Percentiles rank a stretch among this genome's conserved stretches.
Conservation (phyloP, 441 rosid genomes). For the Aquilaria agallochum region DNA sequence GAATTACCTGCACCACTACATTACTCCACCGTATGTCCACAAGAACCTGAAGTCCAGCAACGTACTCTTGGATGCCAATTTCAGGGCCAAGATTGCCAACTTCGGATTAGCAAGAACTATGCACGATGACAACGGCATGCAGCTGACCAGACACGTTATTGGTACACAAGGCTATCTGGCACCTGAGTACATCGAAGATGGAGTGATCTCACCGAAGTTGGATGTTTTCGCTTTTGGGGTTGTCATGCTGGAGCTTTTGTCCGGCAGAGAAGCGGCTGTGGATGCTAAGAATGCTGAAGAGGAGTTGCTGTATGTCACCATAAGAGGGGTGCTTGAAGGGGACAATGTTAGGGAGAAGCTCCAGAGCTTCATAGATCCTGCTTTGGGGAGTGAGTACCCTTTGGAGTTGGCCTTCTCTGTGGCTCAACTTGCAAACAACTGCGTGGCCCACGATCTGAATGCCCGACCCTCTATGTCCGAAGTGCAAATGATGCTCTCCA, state of each 20-base stretch:
- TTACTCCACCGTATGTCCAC: conserved; percentile 71
- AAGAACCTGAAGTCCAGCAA: conserved; percentile 80
- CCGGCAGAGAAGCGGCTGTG: conserved; percentile 55
- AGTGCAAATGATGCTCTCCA: conserved; percentile 49
- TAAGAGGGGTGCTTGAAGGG: conserved; percentile 57
- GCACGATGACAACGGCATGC: conserved; percentile 37
- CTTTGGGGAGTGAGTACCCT: conserved; percentile 58
- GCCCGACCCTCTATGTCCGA: conserved; percentile 56
- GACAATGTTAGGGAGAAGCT: conserved; percentile 66
- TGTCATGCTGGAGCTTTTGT: conserved; percentile 71
- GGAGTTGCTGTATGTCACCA: conserved; percentile 41
- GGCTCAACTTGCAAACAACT: conserved; percentile 69
- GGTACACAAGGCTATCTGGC: conserved; percentile 90
- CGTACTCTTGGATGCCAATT: conserved; percentile 65
- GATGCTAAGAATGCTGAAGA: conserved; percentile 27
- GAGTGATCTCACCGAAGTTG: conserved; percentile 66
- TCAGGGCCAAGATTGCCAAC: conserved; percentile 74
- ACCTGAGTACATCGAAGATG: conserved; percentile 85
- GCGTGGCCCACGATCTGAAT: conserved; percentile 59
- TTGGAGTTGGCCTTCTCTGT: conserved; percentile 73
- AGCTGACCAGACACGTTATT: conserved; percentile 75
- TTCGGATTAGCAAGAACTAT: conserved; percentile 72
- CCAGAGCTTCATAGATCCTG: conserved; percentile 55
- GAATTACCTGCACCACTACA: conserved; percentile 72
- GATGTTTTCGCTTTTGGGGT: conserved; percentile 90